These are phyloP conservation scores for Aspergillus cavernicola DNA, from an alignment of 495 filamentous ascomycete genomes.

Conservation along the genomic window DNA sequence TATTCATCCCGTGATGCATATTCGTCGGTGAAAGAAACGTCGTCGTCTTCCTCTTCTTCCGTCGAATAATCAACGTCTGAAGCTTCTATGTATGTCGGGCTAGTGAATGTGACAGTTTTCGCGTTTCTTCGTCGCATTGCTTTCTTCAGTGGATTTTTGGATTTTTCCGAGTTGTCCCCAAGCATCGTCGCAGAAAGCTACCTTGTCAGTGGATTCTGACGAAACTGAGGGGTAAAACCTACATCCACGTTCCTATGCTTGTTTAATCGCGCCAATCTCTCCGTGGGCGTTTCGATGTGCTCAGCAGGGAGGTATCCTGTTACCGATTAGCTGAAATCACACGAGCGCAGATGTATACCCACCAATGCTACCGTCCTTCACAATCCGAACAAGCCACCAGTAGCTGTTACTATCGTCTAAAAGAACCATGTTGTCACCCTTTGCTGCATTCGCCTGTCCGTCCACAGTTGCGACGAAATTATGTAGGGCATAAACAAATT, in stretches of 20 bases:
- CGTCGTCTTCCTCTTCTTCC: constrained; percentile 71
- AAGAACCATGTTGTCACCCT: constrained; percentile 99
- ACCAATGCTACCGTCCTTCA: constrained; percentile 98
- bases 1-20: constrained; percentile 45
- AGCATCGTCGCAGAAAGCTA: constrained; percentile 95
- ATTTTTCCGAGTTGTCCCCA: constrained; percentile 82
- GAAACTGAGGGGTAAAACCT: constrained; percentile 30
- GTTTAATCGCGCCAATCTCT: constrained; percentile 87
- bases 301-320: constrained; percentile 93
- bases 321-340: constrained; percentile 16
- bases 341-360: constrained; percentile 20
- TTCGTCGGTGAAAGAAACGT: constrained; percentile 53
- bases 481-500: constrained; percentile 97
- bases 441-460: constrained; percentile 95
- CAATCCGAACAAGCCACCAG: constrained; percentile 97
- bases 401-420: constrained; percentile 99
- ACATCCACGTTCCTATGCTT: constrained; percentile 98
- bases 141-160: constrained; percentile 84
- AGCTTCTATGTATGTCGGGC: constrained; percentile 85
- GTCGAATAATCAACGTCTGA: constrained; percentile 85
- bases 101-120: constrained; percentile 85
- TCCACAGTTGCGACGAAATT: constrained; percentile 98
- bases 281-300: constrained; percentile 97
- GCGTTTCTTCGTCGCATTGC: constrained; percentile 82
- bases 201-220: constrained; percentile 14